These are phyloP conservation scores for Podospora bellae-mahoneyi DNA, from an alignment of 495 filamentous ascomycete genomes.

Conservation along the genomic window DNA sequence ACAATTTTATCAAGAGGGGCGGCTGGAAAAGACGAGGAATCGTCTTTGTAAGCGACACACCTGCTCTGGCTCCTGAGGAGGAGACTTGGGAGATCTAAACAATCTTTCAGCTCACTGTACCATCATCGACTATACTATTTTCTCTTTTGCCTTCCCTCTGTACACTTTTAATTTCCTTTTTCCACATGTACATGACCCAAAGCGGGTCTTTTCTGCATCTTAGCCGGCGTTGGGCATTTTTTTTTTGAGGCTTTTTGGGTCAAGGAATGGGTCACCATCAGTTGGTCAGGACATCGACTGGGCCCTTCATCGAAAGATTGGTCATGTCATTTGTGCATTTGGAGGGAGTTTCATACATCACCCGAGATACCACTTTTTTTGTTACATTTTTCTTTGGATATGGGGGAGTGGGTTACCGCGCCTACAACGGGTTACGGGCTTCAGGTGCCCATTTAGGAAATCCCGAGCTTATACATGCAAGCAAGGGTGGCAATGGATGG, in stretches of 20 bases:
- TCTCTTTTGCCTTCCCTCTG: neutral
- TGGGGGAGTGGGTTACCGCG: neutral
- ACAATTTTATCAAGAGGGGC: constrained; percentile 43
- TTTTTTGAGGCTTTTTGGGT: neutral
- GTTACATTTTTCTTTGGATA: constrained; percentile 2
- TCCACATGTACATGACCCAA: neutral
- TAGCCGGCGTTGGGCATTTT: neutral
- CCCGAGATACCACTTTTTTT: constrained; percentile 3
- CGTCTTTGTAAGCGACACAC: constrained; percentile 39
- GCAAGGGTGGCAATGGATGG: neutral
- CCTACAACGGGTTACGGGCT: neutral
- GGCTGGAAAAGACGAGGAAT: constrained; percentile 50
- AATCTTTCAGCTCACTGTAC: neutral
- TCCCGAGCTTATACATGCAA: constrained; percentile 1
- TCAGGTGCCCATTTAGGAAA: neutral
- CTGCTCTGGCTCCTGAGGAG: constrained; percentile 25
- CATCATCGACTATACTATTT: constrained; percentile 1
- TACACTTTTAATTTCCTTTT: neutral
- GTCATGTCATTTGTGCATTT: constrained; percentile 7
- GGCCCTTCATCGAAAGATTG: constrained; percentile 1
- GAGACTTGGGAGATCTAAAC: constrained; percentile 31
- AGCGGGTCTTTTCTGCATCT: neutral
- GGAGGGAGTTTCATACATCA: constrained; percentile 4
- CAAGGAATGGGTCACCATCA: neutral
- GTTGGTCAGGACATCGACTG: constrained; percentile 7